A percentile compares a stretch with the other conserved stretches of the same genome.
Conservation (phyloP, 768 basidiomycete species). For the Cyclocybe aegerita region DNA sequence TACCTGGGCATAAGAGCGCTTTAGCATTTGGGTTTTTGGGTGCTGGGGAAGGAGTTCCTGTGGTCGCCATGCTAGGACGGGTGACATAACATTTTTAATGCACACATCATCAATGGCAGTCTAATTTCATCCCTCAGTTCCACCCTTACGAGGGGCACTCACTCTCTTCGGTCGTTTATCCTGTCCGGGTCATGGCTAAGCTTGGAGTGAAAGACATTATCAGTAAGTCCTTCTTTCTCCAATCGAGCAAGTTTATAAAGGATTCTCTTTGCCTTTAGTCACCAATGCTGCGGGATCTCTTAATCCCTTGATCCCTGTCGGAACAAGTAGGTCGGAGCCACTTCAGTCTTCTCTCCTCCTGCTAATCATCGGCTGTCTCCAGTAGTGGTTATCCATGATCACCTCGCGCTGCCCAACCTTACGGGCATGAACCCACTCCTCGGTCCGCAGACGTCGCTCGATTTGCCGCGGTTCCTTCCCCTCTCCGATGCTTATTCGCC, state of each 20-base stretch:
- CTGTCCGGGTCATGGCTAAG: slow-evolving; percentile 75
- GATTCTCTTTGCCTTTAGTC: slow-evolving; percentile 40
- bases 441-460: slow-evolving; percentile 60
- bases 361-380: slow-evolving; percentile 9
- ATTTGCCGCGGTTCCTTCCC: slow-evolving; percentile 76
- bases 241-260: not conserved
- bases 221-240: slow-evolving; percentile 43
- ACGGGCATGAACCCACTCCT: slow-evolving; percentile 78
- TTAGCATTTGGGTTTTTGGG: slow-evolving; percentile 83
- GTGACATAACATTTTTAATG: slow-evolving; percentile 32
- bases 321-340: slow-evolving; percentile 60
- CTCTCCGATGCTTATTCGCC: slow-evolving; percentile 83
- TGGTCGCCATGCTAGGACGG: slow-evolving; percentile 88
- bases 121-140: slow-evolving; percentile 46
- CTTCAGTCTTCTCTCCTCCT: not conserved
- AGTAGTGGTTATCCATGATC: slow-evolving; percentile 87
- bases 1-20: slow-evolving; percentile 77
- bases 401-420: slow-evolving; percentile 77
- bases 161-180: slow-evolving; percentile 69
- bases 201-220: slow-evolving; percentile 77
- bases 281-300: slow-evolving; percentile 89
- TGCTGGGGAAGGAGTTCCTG: slow-evolving; percentile 60
- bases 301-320: slow-evolving; percentile 69
- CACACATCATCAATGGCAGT: not conserved
- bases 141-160: slow-evolving; percentile 85